Percentiles rank a stretch among this genome's conserved stretches.
These are phyloP conservation scores for Priceomyces fermenticarens DNA, from an alignment of 805 yeast species.

Conservation along the genomic window DNA sequence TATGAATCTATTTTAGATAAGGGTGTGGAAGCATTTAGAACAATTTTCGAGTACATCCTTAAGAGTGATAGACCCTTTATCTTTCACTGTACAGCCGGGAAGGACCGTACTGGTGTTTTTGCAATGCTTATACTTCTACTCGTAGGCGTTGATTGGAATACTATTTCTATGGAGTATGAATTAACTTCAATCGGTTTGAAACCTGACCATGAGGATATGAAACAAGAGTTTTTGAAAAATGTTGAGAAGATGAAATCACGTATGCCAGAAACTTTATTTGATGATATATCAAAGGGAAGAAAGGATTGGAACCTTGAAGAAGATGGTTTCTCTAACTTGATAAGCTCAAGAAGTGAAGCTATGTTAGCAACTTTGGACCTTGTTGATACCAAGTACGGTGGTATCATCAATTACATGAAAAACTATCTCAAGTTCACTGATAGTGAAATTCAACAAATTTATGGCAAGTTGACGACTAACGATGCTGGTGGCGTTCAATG, in stretches of 20 bases:
- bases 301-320: slow-evolving; percentile 38
- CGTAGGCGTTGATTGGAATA: slow-evolving; percentile 62
- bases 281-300: slow-evolving; percentile 34
- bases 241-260: slow-evolving; percentile 28
- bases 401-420: slow-evolving; percentile 47
- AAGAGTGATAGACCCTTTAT: slow-evolving; percentile 49
- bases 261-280: slow-evolving; percentile 13
- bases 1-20: slow-evolving; percentile 55
- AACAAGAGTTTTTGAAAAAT: slow-evolving; percentile 29
- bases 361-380: slow-evolving; percentile 62
- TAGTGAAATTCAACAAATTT: slow-evolving; percentile 38
- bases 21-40: slow-evolving; percentile 48
- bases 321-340: slow-evolving; percentile 57
- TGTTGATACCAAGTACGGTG: slow-evolving; percentile 52
- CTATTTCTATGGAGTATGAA: slow-evolving; percentile 73
- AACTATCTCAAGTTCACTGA: slow-evolving; percentile 41
- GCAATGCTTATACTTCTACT: slow-evolving; percentile 64
- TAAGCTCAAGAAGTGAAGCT: slow-evolving; percentile 65
- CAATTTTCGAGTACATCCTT: slow-evolving; percentile 53
- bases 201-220: slow-evolving; percentile 45
- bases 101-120: slow-evolving; percentile 78
- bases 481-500: too few species aligned
- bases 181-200: slow-evolving; percentile 62
- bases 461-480: slow-evolving; percentile 17
- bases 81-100: slow-evolving; percentile 83